Evolutionary conservation across 2,329 filamentous ascomycete species (phyloP).

Genomic region (Botryotinia convoluta): DNA sequence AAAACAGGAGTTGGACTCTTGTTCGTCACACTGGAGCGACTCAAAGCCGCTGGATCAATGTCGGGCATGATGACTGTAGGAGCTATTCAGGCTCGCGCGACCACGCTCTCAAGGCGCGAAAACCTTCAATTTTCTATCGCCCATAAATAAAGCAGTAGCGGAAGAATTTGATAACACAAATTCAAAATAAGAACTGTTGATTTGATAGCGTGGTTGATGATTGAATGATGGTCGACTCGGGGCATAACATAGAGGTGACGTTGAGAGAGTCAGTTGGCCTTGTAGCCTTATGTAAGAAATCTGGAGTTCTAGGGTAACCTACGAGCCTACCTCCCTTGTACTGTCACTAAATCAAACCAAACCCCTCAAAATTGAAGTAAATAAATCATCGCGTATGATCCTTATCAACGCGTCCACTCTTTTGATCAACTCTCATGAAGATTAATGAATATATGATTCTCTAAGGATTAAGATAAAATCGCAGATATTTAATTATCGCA

Average conservation of each 20-base stretch:
- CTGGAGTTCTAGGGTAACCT: conserved; percentile 17
- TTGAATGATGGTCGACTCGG: conserved; percentile 23
- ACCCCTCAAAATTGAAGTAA: conserved; percentile 13
- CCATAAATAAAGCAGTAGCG: conserved; percentile 34
- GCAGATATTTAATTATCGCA: conserved; percentile 23
- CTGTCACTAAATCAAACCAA: not conserved
- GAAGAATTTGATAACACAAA: conserved; percentile 29
- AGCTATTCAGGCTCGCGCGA: conserved; percentile 25
- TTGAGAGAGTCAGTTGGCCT: conserved; percentile 19
- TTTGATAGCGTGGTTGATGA: conserved; percentile 28
- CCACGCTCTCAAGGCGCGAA: conserved; percentile 33
- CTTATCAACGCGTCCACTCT: conserved; percentile 19
- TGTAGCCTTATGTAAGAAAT: conserved; percentile 19
- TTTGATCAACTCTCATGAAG: conserved; percentile 14
- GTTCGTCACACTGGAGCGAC: conserved; percentile 51
- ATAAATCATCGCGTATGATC: conserved; percentile 18
- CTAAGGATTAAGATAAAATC: not conserved
- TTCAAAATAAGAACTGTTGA: conserved; percentile 28
- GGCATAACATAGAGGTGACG: conserved; percentile 23
- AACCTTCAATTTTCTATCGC: conserved; percentile 25
- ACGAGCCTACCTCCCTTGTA: not conserved
- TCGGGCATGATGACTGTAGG: conserved; percentile 54
- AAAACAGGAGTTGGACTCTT: conserved; percentile 59
- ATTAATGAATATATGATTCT: not conserved
- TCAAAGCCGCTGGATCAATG: conserved; percentile 69